Conservation (phyloP, 805 yeast species). For the Candida qinlingensis region DNA sequence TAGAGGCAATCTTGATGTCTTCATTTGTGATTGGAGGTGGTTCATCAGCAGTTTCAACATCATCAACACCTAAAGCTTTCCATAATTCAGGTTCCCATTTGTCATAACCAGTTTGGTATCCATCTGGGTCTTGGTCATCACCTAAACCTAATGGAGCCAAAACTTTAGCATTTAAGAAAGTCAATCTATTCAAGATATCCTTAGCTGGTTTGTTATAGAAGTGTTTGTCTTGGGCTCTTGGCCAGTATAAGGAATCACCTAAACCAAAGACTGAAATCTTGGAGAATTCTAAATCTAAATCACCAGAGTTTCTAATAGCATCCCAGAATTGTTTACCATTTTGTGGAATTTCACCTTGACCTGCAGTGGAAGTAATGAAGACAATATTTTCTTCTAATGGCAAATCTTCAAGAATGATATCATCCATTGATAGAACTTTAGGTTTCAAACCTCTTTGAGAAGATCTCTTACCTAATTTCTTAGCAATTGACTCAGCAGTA, state of each 20-base stretch:
- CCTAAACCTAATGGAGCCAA: slow-evolving; percentile 80
- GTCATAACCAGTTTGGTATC: slow-evolving; percentile 85
- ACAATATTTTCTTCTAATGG: slow-evolving; percentile 45
- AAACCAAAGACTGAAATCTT: slow-evolving; percentile 75
- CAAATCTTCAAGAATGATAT: slow-evolving; percentile 50
- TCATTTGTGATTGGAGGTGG: slow-evolving; percentile 93
- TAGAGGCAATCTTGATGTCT: slow-evolving; percentile 85
- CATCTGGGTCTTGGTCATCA: slow-evolving; percentile 97
- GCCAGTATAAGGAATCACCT: slow-evolving; percentile 97
- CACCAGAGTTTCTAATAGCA: slow-evolving; percentile 56
- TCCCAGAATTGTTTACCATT: slow-evolving; percentile 74
- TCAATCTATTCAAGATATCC: slow-evolving; percentile 63
- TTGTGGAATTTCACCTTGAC: slow-evolving; percentile 90
- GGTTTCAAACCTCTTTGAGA: slow-evolving; percentile 49
- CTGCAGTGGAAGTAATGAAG: slow-evolving; percentile 81
- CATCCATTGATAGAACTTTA: slow-evolving; percentile 51
- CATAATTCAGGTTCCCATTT: slow-evolving; percentile 82
- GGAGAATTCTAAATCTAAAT: slow-evolving; percentile 68
- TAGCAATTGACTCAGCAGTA: slow-evolving; percentile 78
- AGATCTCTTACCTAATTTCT: slow-evolving; percentile 51
- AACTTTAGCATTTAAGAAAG: slow-evolving; percentile 66
- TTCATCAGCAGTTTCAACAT: slow-evolving; percentile 76
- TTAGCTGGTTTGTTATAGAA: slow-evolving; percentile 88
- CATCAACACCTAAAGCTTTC: slow-evolving; percentile 85
- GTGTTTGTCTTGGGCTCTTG: slow-evolving; percentile 90